Evolutionary conservation across 257 asterid genomes (phyloP), one percentile per base, ranked within the genome.

Genomic region (Penstemon eatonii): DNA sequence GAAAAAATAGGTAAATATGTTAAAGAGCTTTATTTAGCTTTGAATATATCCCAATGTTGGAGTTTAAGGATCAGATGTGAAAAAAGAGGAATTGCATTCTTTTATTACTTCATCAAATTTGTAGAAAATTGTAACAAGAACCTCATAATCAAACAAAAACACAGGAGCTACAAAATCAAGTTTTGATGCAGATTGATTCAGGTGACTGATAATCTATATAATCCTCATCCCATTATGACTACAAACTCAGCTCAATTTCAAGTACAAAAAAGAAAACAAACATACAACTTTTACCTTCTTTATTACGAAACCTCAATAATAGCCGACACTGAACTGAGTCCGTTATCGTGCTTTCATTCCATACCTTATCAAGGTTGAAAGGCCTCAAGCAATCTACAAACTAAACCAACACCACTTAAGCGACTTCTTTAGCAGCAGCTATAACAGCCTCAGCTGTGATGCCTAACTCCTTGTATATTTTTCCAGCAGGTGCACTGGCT

Each of bases 401-500:
- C 69, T 61, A 56, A 60, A 50, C 67, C 38, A 38, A 25, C 36
- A 51, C 4, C 47, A 36, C 78, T 85, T 83, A 83, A 62, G 53
- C 74, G 41, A 89, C 72, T 70, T 79, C 76, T 79, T 90, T 87
- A 64, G 93, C 95, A 75, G 95, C 93, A 6, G 91, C 95, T 58
- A 90, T 60, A 57, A 87, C 93, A 51, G 86, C 91, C 72, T 90
- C 97, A 12, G 71, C 82, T 41, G 91, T 85, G 19, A 87, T 70
- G 71, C 95, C 95, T 15, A 75, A 81, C 74, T 87, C 91, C 81
- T 82, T 63, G 83, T 80, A 87, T 50, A 85, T 81, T 56, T 40
- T 83, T 12, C 79, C 86, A 13, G 89, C 89, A 53, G 89, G 89
- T 5, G 91, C 91, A 78, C 91, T 85, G 33, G 95, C 95, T n/a